Evolutionary conservation across 2,329 filamentous ascomycete genomes (phyloP), one percentile per base, ranked within the genome.

Genomic region (Aspergillus japonicus): DNA sequence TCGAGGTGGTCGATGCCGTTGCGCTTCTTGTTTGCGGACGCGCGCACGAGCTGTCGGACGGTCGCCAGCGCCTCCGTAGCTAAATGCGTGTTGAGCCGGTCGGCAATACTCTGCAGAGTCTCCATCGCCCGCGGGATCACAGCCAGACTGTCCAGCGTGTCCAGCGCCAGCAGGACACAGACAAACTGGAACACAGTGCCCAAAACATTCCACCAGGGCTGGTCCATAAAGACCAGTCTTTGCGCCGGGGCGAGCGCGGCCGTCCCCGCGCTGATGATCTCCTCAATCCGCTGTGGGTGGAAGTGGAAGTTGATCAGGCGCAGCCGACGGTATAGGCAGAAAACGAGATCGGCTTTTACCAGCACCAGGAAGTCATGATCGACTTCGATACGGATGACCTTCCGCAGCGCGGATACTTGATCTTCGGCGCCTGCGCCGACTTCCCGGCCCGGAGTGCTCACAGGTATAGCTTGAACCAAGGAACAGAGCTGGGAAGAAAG

Each of bases 191-290:
- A 80, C 0, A 74, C 69, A 0, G 74, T 73, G 51, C 74, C 73
- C 2, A 80, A 63, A 1, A 78, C 69, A 59, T 79, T 79, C 78
- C 78, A 80, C 77, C 77, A 80, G 4, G 76, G 76, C 19, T 68
- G 71, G 7, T 69, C 66, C 47, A 68, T 68, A n/a, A 71, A 68
- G 3, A 75, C 69, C 3, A 79, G 60, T 21, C 68, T 14, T 74
- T 71, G n/a, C 75, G 69, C 21, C 73, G 71, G 24, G 72, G 71
- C 62, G 74, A 77, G 16, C 72, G 74, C 50, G 19, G 7, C 50
- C 11, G n/a, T 23, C 5, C 50, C 50, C n/a, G 7, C 21, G 50
- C 4, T 14, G 23, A 52, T 39, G 31, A 52, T 35, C 11, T 23
- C 19, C 2, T 52, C 50, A 5, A 39, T 11, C 29, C 33, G 75